These are phyloP conservation scores for Heliocybe sulcata DNA, from an alignment of 1,284 basidiomycete species.

Conservation along the genomic window DNA sequence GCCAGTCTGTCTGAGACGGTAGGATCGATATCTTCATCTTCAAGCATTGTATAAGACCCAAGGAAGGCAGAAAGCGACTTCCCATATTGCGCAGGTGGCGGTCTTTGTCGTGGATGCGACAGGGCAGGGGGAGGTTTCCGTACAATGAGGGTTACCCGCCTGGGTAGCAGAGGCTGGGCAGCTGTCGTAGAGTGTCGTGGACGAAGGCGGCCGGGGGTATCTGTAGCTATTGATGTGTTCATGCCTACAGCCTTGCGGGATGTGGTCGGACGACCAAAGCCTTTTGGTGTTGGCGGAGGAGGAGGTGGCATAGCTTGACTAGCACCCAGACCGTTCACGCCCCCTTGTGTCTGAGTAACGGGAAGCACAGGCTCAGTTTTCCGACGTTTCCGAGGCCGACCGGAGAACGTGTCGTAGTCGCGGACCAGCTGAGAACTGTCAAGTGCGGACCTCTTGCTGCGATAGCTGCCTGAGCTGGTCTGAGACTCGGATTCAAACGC, in stretches of 20 bases:
- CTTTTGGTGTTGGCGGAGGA: constrained; percentile 20
- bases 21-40: constrained; percentile 39
- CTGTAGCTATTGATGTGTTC: not conserved
- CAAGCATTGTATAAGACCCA: constrained; percentile 48
- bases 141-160: constrained; percentile 65
- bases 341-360: not conserved
- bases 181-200: not conserved
- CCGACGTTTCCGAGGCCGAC: constrained; percentile 17
- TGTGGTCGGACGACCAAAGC: not conserved
- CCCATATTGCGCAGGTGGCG: constrained; percentile 40
- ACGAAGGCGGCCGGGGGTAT: not conserved
- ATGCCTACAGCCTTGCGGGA: not conserved
- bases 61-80: constrained; percentile 51
- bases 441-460: not conserved
- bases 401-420: not conserved
- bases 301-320: constrained; percentile 15
- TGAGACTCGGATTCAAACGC: not conserved
- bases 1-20: constrained; percentile 37
- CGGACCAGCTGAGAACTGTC: not conserved
- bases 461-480: not conserved
- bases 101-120: constrained; percentile 63
- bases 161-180: constrained; percentile 23
- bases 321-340: not conserved
- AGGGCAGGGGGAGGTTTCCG: constrained; percentile 50
- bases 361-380: constrained; percentile 13